Evolutionary conservation across 148 eudicot genomes (phyloP).

Genomic region (Fagopyrum esculentum): DNA sequence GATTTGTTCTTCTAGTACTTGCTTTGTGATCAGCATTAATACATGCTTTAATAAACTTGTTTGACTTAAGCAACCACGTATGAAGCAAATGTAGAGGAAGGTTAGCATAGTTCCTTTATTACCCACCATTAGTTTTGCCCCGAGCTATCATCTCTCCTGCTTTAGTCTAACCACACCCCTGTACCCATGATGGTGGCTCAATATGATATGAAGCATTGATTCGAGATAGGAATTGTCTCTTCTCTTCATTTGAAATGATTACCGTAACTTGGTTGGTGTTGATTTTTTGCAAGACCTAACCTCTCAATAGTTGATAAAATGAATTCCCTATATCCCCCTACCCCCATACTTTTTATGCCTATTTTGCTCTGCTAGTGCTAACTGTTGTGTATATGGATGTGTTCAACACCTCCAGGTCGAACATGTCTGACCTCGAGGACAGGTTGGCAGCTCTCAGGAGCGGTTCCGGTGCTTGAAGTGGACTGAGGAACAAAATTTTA

Average conservation of each 20-base stretch:
- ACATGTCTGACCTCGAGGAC: constrained; percentile 69
- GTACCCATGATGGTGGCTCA: neutral
- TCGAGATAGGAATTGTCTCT: neutral
- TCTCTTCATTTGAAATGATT: neutral
- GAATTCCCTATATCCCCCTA: no score
- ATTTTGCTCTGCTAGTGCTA: neutral
- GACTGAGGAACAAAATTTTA: neutral
- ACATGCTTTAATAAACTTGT: neutral
- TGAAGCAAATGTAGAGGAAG: neutral
- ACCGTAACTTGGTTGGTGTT: no score
- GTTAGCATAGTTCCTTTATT: neutral
- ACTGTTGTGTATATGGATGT: neutral
- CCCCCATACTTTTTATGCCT: no score
- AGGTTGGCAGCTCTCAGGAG: constrained; percentile 85
- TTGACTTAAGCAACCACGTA: neutral
- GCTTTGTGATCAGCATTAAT: neutral
- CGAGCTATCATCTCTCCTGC: neutral
- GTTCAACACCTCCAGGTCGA: constrained; percentile 44
- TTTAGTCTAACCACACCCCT: neutral
- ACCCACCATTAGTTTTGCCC: neutral
- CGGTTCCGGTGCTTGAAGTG: constrained; percentile 10
- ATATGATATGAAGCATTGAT: neutral
- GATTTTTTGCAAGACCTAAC: no score
- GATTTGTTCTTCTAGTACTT: neutral
- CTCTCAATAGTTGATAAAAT: no score